Evolutionary conservation across 192 early-diverging fungal species (phyloP).

Genomic region (Entophlyctis helioformis): DNA sequence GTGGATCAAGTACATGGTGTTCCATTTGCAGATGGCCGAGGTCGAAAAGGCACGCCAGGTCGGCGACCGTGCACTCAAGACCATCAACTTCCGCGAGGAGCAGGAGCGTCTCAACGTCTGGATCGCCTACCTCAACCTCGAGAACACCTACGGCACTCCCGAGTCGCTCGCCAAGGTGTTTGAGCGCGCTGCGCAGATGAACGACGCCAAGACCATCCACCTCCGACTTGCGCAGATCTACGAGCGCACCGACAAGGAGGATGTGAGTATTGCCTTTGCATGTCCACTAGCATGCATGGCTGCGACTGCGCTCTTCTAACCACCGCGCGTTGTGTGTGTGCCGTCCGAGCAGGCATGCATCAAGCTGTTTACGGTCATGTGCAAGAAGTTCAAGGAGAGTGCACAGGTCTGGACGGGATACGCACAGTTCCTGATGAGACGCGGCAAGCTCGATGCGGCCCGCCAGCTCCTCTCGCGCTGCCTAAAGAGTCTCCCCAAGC

Average conservation of each 20-base stretch:
- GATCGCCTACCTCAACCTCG: slow-evolving; percentile 91
- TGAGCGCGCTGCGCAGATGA: slow-evolving; percentile 69
- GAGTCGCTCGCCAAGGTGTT: slow-evolving; percentile 71
- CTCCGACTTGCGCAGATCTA: slow-evolving; percentile 83
- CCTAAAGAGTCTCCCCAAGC: slow-evolving; percentile 78
- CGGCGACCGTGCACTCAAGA: slow-evolving; percentile 87
- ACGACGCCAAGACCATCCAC: slow-evolving; percentile 85
- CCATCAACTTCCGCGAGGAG: slow-evolving; percentile 82
- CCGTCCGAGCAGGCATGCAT: slow-evolving; percentile 52
- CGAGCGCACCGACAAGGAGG: slow-evolving; percentile 68
- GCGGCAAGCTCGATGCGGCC: slow-evolving; percentile 59
- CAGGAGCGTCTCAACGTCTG: slow-evolving; percentile 97
- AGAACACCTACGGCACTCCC: slow-evolving; percentile 84
- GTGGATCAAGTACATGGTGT: slow-evolving; percentile 99
- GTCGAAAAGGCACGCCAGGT: slow-evolving; percentile 84
- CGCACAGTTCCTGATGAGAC: slow-evolving; percentile 70
- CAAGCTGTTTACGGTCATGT: slow-evolving; percentile 60
- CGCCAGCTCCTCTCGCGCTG: slow-evolving; percentile 69
- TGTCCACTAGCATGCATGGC: no score
- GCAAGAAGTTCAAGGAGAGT: slow-evolving; percentile 75
- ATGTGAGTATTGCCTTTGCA: slow-evolving; percentile 20
- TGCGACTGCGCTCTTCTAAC: neutral
- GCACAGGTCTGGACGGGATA: slow-evolving; percentile 86
- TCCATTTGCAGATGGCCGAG: slow-evolving; percentile 88
- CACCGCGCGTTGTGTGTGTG: neutral